A percentile compares a stretch with the other conserved stretches of the same genome.
Conservation (phyloP, 1,284 basidiomycete genomes). For the Marasmius fiardii region DNA sequence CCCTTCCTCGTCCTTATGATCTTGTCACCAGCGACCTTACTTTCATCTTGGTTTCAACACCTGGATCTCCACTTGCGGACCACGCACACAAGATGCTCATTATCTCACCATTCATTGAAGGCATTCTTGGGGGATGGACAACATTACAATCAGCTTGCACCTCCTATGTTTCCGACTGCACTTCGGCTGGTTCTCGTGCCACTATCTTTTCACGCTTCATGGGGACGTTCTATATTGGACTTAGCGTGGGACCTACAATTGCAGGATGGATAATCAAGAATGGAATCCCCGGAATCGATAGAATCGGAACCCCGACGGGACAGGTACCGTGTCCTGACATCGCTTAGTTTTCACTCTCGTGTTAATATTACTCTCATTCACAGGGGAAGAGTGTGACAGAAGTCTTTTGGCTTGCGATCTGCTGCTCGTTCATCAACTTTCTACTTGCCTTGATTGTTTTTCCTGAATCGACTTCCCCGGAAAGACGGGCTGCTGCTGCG, state of each 20-base stretch:
- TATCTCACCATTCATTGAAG: conserved; percentile 79
- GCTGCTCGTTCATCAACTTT: conserved; percentile 45
- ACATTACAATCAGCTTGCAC: conserved; percentile 76
- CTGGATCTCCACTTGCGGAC: conserved; percentile 56
- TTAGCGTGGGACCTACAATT: conserved; percentile 70
- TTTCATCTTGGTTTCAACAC: conserved; percentile 78
- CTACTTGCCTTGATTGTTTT: conserved; percentile 55
- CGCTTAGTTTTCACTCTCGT: not conserved
- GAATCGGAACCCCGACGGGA: conserved; percentile 15
- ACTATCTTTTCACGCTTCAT: conserved; percentile 79
- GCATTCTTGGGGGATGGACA: conserved; percentile 83
- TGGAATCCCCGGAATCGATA: conserved; percentile 31
- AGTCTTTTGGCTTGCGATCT: conserved; percentile 56
- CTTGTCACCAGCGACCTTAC: conserved; percentile 57
- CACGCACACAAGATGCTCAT: conserved; percentile 77
- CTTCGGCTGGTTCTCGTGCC: conserved; percentile 79
- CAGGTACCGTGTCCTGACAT: conserved; percentile 4
- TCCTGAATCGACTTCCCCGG: conserved; percentile 57
- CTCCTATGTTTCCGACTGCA: conserved; percentile 86
- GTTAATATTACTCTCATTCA: conserved; percentile 6
- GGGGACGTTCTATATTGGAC: conserved; percentile 68
- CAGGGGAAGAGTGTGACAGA: conserved; percentile 39
- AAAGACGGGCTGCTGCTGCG: conserved; percentile 34
- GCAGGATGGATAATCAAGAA: conserved; percentile 68
- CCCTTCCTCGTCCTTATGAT: conserved; percentile 11